Base-by-base conservation (phyloP, 108 stramenopile species). In the Fragilaria crotonensis region DNA sequence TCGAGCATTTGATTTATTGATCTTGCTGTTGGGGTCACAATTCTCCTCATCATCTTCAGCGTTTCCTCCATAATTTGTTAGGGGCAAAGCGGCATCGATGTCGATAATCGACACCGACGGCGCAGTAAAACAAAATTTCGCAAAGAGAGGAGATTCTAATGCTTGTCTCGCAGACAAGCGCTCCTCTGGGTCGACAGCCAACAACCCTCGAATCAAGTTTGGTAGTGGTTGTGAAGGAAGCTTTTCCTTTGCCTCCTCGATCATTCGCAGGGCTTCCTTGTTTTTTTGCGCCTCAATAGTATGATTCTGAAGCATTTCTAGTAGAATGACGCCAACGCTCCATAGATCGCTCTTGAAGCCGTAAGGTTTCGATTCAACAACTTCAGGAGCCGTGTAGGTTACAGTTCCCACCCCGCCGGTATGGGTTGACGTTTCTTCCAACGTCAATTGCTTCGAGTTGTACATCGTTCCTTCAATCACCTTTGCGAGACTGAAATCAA, bases 401-500 rank as follows among this genome's bases (percentile, higher is more conserved):
- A 79, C 70, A 0, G 89, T 91, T 11, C 89, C 89, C 25, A 80
- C 57, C 25, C 70, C 66, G 41, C 81, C 69, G 28, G 89, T 87
- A 48, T 91, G 89, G 21, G 87, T 85, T 21, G 67, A 58, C n/a
- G 23, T 53, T 20, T 54, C 52, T 41, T 69, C 54, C 17, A 44
- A 51, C 30, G 44, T 51, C 14, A 31, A 22, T 25, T 48, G 1
- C n/a, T 33, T 21, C 22, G 67, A 61, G 17, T 51, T 32, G 49
- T 57, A 57, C 45, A 69, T 64, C 18, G 48, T 49, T 3, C 44
- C 57, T 45, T 62, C 63, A 7, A 83, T 53, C 20, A 83, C 62
- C 51, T 91, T 91, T 33, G 85, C 85, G 48, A 91, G 72, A 48
- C 75, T 77, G 55, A 91, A 91, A 57, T 91, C 89, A 57, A 87